Evolutionary conservation across 176 grass and related monocot species (phyloP).

Genomic region (Oryza nivara): DNA sequence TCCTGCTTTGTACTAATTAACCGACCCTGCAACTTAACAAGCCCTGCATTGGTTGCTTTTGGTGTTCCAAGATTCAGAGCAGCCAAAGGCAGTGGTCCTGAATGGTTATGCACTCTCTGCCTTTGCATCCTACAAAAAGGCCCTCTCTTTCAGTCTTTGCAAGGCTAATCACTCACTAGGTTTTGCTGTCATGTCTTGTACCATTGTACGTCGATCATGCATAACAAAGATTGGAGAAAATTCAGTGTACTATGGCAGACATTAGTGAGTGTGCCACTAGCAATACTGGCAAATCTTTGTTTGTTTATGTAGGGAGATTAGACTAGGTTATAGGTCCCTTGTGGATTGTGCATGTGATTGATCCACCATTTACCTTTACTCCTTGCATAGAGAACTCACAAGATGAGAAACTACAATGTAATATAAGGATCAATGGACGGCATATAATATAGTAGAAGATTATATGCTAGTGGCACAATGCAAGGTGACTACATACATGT

Average conservation of each 20-base stretch:
- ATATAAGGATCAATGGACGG: not conserved
- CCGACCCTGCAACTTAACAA: constrained; percentile 40
- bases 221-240: constrained; percentile 8
- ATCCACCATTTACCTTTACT: constrained; percentile 2
- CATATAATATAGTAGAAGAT: not conserved
- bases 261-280: constrained; percentile 45
- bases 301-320: constrained; percentile 24
- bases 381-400: not conserved
- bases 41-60: constrained; percentile 57
- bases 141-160: constrained; percentile 24
- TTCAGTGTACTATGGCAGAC: constrained; percentile 44
- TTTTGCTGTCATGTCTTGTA: constrained; percentile 33
- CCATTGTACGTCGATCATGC: constrained; percentile 31
- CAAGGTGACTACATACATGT: not conserved
- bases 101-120: constrained; percentile 28
- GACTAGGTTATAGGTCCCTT: constrained; percentile 6
- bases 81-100: constrained; percentile 50
- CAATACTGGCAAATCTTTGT: not conserved
- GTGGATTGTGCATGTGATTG: constrained; percentile 1
- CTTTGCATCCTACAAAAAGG: constrained; percentile 39
- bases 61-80: constrained; percentile 60
- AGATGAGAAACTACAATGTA: not conserved
- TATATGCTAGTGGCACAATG: not conserved
- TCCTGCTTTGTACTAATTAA: constrained; percentile 21
- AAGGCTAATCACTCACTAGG: not conserved